phyloP scores from a whole-genome alignment of 2,329 filamentous ascomycete species.

The Sphaerulina vaccinii region DNA sequence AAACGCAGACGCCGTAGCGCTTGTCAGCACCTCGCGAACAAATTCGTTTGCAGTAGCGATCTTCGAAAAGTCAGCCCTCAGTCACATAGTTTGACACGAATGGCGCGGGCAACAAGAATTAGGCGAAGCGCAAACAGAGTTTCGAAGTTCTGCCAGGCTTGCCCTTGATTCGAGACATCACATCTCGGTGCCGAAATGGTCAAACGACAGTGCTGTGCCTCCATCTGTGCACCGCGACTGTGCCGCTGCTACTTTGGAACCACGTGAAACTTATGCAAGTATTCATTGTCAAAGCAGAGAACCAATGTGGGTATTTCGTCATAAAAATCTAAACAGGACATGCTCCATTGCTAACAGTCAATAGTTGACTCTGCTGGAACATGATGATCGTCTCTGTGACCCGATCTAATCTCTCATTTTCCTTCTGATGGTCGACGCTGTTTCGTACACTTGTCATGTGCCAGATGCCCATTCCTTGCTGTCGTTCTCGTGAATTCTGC shows the following conservation, averaged over 20 bases:
- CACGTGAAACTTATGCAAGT: background rate
- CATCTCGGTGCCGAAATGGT: constrained; percentile 13
- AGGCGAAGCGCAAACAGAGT: constrained; percentile 11
- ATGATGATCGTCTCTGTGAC: constrained; percentile 5
- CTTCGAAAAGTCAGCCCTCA: constrained; percentile 4
- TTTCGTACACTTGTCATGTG: constrained; percentile 86
- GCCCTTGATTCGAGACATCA: constrained; percentile 12
- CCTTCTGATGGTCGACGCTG: constrained; percentile 54
- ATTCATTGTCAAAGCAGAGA: constrained; percentile 1
- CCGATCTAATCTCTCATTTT: constrained; percentile 20
- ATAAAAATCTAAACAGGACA: constrained; percentile 6
- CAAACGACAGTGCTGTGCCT: constrained; percentile 5
- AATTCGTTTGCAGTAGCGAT: constrained; percentile 2
- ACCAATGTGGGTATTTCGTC: constrained; percentile 11
- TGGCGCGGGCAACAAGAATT: constrained; percentile 10
- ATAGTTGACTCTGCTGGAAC: background rate
- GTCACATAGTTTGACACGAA: constrained; percentile 1
- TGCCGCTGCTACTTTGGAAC: background rate
- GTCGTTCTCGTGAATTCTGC: constrained; percentile 89
- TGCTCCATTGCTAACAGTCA: constrained; percentile 3
- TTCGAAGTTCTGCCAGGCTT: constrained; percentile 9
- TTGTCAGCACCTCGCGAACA: background rate
- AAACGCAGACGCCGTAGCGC: background rate
- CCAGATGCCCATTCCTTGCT: constrained; percentile 81
- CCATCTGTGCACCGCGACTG: constrained; percentile 8